Evolutionary conservation across 2,329 filamentous ascomycete genomes (phyloP), one percentile per base, ranked within the genome.

Genomic region (Geosmithia putterillii): DNA sequence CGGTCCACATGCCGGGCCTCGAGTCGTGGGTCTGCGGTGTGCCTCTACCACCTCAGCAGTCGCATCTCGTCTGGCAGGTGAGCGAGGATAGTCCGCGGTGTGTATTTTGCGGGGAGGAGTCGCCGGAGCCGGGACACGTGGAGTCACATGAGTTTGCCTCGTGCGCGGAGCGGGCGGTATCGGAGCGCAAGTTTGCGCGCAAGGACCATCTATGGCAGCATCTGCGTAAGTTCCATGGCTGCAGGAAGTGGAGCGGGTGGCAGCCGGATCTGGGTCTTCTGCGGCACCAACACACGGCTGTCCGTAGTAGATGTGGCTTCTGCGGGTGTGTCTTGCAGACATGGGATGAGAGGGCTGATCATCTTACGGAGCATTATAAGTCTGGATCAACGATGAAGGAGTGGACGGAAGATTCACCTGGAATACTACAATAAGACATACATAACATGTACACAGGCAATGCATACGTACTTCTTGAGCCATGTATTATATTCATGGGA

Each of bases 1-100:
- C 69, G 2, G 57, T 74, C 3, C 70, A 74, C 47, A 52, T 71
- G 2, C 57, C 69, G 4, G 57, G 58, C 0, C 57, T 61, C 5
- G 56, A 60, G 34, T 58, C 56, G 0, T 75, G 67, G 68, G 65
- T 76, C 5, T 80, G 76, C 48, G 65, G 66, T 0, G 63, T 60
- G 1, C 61, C 62, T 4, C 45, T 61, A 3, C 49, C 54, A 1
- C 44, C 51, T 2, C 52, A 53, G n/a, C 54, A 62, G 43, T 52
- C 74, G 0, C 56, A 67, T 1, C 62, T 70, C 0, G 64, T 73
- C 2, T 67, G 74, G 48, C 65, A 72, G 4, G 64, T 73, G 38
- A 60, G 63, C 15, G 65, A 69, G 17, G 65, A 62, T 6, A 59
- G 62, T 9, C 58, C 63, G 0, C 56, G 63, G 19, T 67, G 64